These are phyloP conservation scores for Akanthomyces lecanii DNA, from an alignment of 2,329 filamentous ascomycete species.

Conservation along the genomic window DNA sequence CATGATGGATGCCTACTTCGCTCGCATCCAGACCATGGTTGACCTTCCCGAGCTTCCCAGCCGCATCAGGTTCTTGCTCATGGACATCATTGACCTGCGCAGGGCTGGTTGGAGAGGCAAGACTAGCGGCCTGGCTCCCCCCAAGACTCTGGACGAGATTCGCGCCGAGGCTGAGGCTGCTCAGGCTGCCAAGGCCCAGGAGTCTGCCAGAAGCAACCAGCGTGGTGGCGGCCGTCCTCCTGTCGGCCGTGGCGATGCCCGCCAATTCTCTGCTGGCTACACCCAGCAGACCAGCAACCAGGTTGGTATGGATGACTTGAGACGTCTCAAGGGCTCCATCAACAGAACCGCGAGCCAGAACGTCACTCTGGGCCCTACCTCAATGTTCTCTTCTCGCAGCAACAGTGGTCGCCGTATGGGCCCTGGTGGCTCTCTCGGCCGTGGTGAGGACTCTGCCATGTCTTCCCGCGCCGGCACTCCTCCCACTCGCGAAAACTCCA, in stretches of 20 bases:
- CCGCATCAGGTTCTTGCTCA: slow-evolving; percentile 91
- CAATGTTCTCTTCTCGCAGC: slow-evolving; percentile 83
- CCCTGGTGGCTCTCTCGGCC: slow-evolving; percentile 66
- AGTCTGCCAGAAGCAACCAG: slow-evolving; percentile 57
- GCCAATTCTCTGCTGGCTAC: slow-evolving; percentile 73
- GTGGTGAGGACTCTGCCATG: slow-evolving; percentile 78
- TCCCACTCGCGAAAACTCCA: slow-evolving; percentile 60
- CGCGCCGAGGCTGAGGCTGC: slow-evolving; percentile 75
- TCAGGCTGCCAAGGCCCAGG: slow-evolving; percentile 76
- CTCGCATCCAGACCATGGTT: slow-evolving; percentile 77
- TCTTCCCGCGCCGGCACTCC: slow-evolving; percentile 90
- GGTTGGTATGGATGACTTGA: slow-evolving; percentile 86
- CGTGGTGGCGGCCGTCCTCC: slow-evolving; percentile 65
- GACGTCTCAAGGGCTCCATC: slow-evolving; percentile 66
- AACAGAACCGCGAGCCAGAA: slow-evolving; percentile 59
- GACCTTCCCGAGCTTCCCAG: slow-evolving; percentile 77
- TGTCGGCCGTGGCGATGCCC: slow-evolving; percentile 79
- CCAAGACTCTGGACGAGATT: slow-evolving; percentile 93
- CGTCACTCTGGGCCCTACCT: slow-evolving; percentile 72
- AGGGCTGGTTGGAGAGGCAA: slow-evolving; percentile 76
- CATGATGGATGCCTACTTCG: slow-evolving; percentile 93
- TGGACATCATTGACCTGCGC: slow-evolving; percentile 88
- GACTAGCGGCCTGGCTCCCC: slow-evolving; percentile 78
- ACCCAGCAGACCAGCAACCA: slow-evolving; percentile 75
- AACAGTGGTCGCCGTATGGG: slow-evolving; percentile 82